These are phyloP conservation scores for Phytophthora citrophthora DNA, from an alignment of 352 stramenopile genomes.

Conservation along the genomic window DNA sequence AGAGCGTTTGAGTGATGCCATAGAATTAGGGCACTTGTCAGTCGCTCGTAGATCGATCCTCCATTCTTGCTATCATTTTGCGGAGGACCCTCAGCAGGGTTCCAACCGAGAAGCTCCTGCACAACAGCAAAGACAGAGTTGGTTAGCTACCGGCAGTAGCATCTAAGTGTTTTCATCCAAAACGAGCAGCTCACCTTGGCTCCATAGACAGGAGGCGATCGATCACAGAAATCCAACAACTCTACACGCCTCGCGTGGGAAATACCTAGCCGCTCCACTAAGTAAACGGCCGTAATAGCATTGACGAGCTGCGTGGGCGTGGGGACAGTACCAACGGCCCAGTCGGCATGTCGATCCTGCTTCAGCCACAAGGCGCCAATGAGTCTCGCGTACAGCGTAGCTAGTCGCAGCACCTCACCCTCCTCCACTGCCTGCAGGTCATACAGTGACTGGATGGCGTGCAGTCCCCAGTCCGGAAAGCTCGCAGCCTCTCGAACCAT, in stretches of 20 bases:
- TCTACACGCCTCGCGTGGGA: slow-evolving; percentile 65
- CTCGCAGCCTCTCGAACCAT: slow-evolving; percentile 28
- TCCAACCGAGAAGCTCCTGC: slow-evolving; percentile 86
- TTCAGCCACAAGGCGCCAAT: slow-evolving; percentile 63
- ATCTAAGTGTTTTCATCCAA: background rate
- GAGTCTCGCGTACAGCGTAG: slow-evolving; percentile 64
- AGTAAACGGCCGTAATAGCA: slow-evolving; percentile 66
- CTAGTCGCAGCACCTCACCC: slow-evolving; percentile 47
- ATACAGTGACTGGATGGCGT: slow-evolving; percentile 71
- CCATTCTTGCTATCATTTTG: slow-evolving; percentile 41
- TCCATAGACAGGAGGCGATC: slow-evolving; percentile 52
- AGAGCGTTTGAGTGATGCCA: slow-evolving; percentile 74
- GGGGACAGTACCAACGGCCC: slow-evolving; percentile 43
- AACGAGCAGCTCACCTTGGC: slow-evolving; percentile 33
- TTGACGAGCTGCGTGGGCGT: slow-evolving; percentile 64
- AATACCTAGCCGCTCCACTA: slow-evolving; percentile 78
- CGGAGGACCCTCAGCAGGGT: slow-evolving; percentile 51
- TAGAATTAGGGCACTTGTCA: slow-evolving; percentile 74
- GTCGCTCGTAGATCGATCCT: slow-evolving; percentile 54
- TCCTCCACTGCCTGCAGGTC: slow-evolving; percentile 67
- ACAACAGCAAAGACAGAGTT: slow-evolving; percentile 7
- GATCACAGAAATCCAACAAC: slow-evolving; percentile 71
- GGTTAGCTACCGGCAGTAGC: background rate
- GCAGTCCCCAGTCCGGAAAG: slow-evolving; percentile 45
- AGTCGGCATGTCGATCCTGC: slow-evolving; percentile 49